Conservation (phyloP, 768 basidiomycete genomes). For the Lactifluus hygrophoroides region DNA sequence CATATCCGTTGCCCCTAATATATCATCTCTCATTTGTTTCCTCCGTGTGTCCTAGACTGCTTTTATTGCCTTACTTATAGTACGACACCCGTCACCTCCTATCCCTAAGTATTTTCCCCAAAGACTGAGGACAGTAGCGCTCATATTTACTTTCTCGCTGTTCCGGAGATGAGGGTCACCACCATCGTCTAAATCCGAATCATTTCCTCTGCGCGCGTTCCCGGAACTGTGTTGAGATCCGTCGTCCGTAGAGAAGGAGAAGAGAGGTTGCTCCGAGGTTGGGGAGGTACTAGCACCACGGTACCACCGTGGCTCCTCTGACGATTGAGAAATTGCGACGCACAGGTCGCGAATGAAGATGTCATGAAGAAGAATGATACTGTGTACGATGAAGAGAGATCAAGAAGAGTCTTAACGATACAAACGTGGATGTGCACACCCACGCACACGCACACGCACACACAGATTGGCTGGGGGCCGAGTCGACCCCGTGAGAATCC, state of each 20-base stretch:
- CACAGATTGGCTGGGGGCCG: background rate
- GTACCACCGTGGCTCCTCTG: slow-evolving; percentile 33
- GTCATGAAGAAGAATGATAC: slow-evolving; percentile 31
- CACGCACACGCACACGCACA: background rate
- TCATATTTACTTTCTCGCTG: no score
- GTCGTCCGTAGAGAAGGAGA: slow-evolving; percentile 77
- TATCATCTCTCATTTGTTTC: no score
- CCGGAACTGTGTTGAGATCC: slow-evolving; percentile 44
- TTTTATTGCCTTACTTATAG: no score
- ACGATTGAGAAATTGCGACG: slow-evolving; percentile 70
- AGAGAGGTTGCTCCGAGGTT: slow-evolving; percentile 67
- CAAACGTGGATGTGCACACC: background rate
- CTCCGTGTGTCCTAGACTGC: no score
- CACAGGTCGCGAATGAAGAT: slow-evolving; percentile 73
- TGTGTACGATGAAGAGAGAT: background rate
- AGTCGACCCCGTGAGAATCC: slow-evolving; percentile 3
- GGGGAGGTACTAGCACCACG: no score
- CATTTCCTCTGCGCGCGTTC: slow-evolving; percentile 25
- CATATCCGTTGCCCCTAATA: no score
- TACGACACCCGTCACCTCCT: no score
- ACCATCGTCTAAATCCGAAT: slow-evolving; percentile 55
- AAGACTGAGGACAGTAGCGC: no score
- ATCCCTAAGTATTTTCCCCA: no score
- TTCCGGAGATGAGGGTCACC: slow-evolving; percentile 68
- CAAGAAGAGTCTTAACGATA: slow-evolving; percentile 3